Evolutionary conservation across 768 basidiomycete genomes (phyloP).

Genomic region (Imleria badia): DNA sequence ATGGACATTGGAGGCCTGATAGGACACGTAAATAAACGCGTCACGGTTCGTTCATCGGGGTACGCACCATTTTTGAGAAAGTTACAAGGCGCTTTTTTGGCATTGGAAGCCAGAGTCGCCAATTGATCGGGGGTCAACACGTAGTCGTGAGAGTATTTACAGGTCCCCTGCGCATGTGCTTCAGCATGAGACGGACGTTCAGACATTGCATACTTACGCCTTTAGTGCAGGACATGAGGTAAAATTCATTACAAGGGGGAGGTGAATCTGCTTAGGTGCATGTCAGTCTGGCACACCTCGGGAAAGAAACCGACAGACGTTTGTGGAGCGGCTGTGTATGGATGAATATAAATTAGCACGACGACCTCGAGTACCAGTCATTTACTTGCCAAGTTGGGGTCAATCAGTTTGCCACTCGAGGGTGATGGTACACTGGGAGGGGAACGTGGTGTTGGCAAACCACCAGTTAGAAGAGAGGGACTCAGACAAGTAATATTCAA

Average conservation of each 20-base stretch:
- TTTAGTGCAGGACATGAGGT: constrained; percentile 81
- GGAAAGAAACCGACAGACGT: constrained; percentile 46
- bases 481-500: constrained; percentile 43
- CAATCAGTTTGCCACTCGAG: constrained; percentile 42
- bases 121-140: constrained; percentile 69
- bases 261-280: constrained; percentile 56
- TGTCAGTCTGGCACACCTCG: constrained; percentile 1
- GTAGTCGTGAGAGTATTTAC: constrained; percentile 87
- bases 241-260: constrained; percentile 84
- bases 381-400: constrained; percentile 60
- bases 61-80: constrained; percentile 72
- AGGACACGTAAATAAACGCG: constrained; percentile 1
- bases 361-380: neutral
- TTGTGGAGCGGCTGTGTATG: constrained; percentile 66
- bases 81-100: constrained; percentile 85
- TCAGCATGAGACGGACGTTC: constrained; percentile 15
- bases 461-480: constrained; percentile 51
- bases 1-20: constrained; percentile 70
- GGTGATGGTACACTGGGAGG: constrained; percentile 39
- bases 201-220: constrained; percentile 44
- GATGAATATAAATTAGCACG: constrained; percentile 8
- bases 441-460: constrained; percentile 68
- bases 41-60: neutral
- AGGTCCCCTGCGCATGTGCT: constrained; percentile 45
- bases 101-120: constrained; percentile 66